Percentiles rank a stretch among this genome's conserved stretches.
Evolutionary conservation across 306 rosid species (phyloP).

Genomic region (Fragaria ananassa): DNA sequence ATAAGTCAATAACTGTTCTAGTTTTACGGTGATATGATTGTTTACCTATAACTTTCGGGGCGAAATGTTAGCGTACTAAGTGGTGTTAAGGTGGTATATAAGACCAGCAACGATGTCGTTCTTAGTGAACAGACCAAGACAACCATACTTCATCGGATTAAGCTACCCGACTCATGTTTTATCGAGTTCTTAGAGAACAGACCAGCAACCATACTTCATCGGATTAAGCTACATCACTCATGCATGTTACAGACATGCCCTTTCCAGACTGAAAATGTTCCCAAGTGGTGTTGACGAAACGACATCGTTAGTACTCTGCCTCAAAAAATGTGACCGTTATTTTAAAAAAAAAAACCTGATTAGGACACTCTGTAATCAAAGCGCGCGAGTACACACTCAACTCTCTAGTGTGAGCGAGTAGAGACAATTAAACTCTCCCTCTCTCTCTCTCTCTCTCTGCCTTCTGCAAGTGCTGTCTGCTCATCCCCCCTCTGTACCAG

Average conservation of each 20-base stretch:
- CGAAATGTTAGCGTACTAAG: neutral
- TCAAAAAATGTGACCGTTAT: slow-evolving; percentile 63
- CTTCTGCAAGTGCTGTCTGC: slow-evolving; percentile 8
- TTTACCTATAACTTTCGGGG: too few species aligned
- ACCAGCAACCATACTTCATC: too few species aligned
- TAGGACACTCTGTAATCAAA: slow-evolving; percentile 22
- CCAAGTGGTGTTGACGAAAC: neutral
- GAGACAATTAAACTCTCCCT: slow-evolving; percentile 1
- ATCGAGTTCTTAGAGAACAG: too few species aligned
- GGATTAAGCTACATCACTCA: too few species aligned
- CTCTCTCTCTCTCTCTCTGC: slow-evolving; percentile 15
- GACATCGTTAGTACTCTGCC: slow-evolving; percentile 27
- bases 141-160: neutral
- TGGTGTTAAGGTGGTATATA: neutral
- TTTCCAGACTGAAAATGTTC: too few species aligned
- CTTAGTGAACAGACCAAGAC: neutral
- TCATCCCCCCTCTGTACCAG: slow-evolving; percentile 6
- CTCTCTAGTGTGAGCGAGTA: slow-evolving; percentile 31
- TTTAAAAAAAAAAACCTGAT: slow-evolving; percentile 26
- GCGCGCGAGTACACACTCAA: slow-evolving; percentile 27
- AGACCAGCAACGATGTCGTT: too few species aligned
- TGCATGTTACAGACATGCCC: too few species aligned
- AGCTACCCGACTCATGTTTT: too few species aligned
- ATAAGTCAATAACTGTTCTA: too few species aligned
- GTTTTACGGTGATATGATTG: too few species aligned